Evolutionary conservation across 192 early-diverging fungal species (phyloP), one percentile per base, ranked within the genome.

Genomic region (Umbelopsis vinacea): DNA sequence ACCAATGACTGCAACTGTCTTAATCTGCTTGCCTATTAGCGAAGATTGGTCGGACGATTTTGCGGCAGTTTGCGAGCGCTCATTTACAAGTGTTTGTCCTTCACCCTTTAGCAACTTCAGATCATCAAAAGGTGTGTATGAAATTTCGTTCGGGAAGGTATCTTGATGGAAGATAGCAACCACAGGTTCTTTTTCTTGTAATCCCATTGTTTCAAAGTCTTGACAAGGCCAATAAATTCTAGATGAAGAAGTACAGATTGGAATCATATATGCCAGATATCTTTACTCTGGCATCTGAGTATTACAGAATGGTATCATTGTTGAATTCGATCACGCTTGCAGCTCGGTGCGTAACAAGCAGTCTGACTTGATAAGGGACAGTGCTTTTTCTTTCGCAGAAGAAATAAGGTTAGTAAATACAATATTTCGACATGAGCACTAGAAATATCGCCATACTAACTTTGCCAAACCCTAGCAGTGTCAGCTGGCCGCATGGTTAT

Each of bases 1-100:
- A 35, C 76, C 76, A 53, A 77, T 70, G 0, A 77, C 71, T 52
- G 76, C 76, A 22, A 73, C 71, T 0, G 40, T 54, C 33, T 66
- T 46, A 23, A 77, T 77, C 10, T 47, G 50, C 12, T 76, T 66
- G 6, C 60, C 67, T 0, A 63, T 14, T 38, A 63, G n/a, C 4
- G 14, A 63, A 17, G 19, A 6, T 50, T 21, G 48, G 17, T n/a
- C 15, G 7, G 7, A 15, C 5, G 19, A 0, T 4, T 50, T 19
- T 21, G n/a, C 48, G 1, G 48, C 19, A n/a, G 15, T 6, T 15
- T 50, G 19, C 5, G 15, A 6, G 5, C 15, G 19, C 19, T 50
- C 48, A 17, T 50, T 1, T 50, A 50, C 19, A 19, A 19, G 5
- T 17, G 48, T 50, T 15, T 50, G 48, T 2, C 3, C 48, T 6